Percentiles rank a stretch among this genome's conserved stretches.
Evolutionary conservation across 441 rosid species (phyloP).

Genomic region (Aquilaria agallochum): DNA sequence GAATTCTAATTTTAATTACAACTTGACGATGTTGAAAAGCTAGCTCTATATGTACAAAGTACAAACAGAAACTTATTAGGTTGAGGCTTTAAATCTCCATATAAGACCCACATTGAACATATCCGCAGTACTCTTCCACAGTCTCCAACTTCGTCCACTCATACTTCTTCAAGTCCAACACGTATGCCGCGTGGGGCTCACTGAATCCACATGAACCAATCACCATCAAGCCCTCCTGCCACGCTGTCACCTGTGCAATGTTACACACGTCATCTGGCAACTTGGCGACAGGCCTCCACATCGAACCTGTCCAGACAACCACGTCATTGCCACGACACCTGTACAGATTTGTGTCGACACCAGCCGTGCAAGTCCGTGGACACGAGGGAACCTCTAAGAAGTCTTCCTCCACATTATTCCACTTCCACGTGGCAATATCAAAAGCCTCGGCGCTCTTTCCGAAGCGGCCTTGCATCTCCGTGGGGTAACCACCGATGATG

Average conservation of each 20-base stretch:
- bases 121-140: conserved; percentile 28
- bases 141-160: conserved; percentile 42
- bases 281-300: conserved; percentile 41
- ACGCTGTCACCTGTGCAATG: conserved; percentile 23
- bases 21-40: no score
- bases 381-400: conserved; percentile 21
- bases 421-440: conserved; percentile 31
- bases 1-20: no score
- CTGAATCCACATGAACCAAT: conserved; percentile 41
- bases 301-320: conserved; percentile 6
- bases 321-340: conserved; percentile 35
- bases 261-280: conserved; percentile 44
- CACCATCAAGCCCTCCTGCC: conserved; percentile 41
- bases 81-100: conserved; percentile 26
- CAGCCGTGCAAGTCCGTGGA: conserved; percentile 30
- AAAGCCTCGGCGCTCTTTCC: conserved; percentile 40
- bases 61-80: no score
- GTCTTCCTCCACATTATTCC: conserved; percentile 35
- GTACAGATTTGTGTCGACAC: conserved; percentile 21
- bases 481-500: conserved; percentile 58
- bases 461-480: conserved; percentile 63
- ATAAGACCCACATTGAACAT: conserved; percentile 54
- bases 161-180: conserved; percentile 30
- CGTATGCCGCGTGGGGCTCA: conserved; percentile 28
- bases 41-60: no score